These are phyloP conservation scores for Aureobasidium sp. DNA, from an alignment of 2,329 filamentous ascomycete genomes.

Conservation along the genomic window DNA sequence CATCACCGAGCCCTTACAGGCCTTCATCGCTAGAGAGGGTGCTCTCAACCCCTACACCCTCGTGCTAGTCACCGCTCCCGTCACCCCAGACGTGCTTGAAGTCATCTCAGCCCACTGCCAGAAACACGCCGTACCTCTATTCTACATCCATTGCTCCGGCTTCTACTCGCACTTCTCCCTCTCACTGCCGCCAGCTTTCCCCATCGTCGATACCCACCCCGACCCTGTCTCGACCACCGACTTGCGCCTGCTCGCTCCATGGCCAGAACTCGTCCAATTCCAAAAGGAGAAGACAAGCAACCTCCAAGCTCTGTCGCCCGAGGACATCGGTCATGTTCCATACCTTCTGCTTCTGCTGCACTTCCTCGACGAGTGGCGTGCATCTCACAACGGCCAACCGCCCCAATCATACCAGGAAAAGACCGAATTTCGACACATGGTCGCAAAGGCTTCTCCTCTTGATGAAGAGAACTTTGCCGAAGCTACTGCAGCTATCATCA, in stretches of 20 bases:
- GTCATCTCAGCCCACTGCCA: conserved; percentile 43
- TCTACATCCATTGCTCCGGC: conserved; percentile 81
- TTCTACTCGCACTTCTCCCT: conserved; percentile 90
- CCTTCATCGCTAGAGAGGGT: conserved; percentile 34
- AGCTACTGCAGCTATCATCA: conserved; percentile 77
- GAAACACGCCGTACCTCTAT: conserved; percentile 58
- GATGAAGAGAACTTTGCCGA: conserved; percentile 93
- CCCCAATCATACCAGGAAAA: conserved; percentile 80
- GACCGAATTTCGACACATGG: conserved; percentile 64
- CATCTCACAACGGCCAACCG: conserved; percentile 54
- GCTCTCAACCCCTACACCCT: conserved; percentile 46
- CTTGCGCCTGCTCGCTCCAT: conserved; percentile 73
- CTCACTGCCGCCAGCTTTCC: conserved; percentile 67
- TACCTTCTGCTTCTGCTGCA: conserved; percentile 77
- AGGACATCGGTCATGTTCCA: conserved; percentile 70
- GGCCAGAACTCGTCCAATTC: conserved; percentile 70
- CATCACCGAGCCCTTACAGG: conserved; percentile 42
- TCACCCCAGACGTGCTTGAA: conserved; percentile 44
- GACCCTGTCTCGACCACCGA: conserved; percentile 79
- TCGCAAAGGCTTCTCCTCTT: conserved; percentile 65
- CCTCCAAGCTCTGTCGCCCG: conserved; percentile 11
- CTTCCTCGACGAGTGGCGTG: conserved; percentile 75
- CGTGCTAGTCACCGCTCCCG: conserved; percentile 52
- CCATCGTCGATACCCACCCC: conserved; percentile 92
- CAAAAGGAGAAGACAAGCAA: conserved; percentile 57